Base-by-base conservation (phyloP, 2,329 filamentous ascomycete species). In the Aspergillus sp. region DNA sequence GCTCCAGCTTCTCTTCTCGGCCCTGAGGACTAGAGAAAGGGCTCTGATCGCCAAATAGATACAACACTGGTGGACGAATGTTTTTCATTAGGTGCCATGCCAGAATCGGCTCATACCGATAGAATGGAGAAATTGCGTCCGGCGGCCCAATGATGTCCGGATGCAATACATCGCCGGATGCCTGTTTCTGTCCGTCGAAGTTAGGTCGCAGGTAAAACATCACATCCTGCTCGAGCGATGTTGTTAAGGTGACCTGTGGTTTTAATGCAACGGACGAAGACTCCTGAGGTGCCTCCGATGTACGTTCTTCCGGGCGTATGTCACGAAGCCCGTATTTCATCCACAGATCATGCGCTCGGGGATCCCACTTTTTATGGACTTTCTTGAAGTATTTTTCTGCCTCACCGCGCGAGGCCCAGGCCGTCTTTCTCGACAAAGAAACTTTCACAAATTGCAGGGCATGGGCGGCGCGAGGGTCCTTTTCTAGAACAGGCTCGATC, bases 211-310 rank as follows among this genome's bases (percentile, higher is more conserved):
- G 40, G 58, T 72, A 74, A 6, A 68, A 68, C 39, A 72, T 66
- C 3, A 91, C 86, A 75, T 93, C 90, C 70, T 95, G 89, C 71
- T 93, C 86, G 68, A 91, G 91, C 0, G 89, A 87, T 0, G 91
- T 96, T 2, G 84, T 82, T 5, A 74, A 79, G 0, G 89, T 30
- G 11, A 30, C 8, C 9, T 1, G 9, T 9, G 27, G 27, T 9
- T 30, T 91, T 1, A 90, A 86, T 13, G 54, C 33, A 5, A 5
- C n/a, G n/a, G 22, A 6, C 13, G 41, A 22, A 8, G 30, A 49
- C n/a, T 24, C 13, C 19, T 2, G 20, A 2, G 19, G 7, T 17
- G 6, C 5, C 1, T 9, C n/a, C 20, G 13, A 13, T 27, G 33
- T 27, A 9, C 22, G 30, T 22, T 2, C 24, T 4, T 2, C 12